Percentiles rank a stretch among this genome's conserved stretches.
Evolutionary conservation across 2,329 filamentous ascomycete species (phyloP).

Genomic region (Ceratocystis destructans): DNA sequence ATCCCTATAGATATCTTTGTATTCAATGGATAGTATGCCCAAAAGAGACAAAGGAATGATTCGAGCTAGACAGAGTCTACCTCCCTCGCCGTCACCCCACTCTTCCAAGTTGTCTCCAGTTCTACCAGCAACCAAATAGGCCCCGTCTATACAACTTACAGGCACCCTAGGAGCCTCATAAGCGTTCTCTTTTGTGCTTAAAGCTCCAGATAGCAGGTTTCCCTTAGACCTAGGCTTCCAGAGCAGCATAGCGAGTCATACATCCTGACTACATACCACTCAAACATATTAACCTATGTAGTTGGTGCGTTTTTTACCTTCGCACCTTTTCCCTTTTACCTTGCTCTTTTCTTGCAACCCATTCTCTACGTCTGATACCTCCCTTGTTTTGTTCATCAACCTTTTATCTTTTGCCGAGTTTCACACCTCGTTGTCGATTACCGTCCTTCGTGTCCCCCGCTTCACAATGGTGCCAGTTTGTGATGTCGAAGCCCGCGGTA

Average conservation of each 20-base stretch:
- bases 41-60: not conserved
- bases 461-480: conserved; percentile 16
- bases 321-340: not conserved
- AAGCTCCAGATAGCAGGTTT: too few relatives aligned
- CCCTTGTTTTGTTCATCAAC: not conserved
- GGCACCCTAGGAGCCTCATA: too few relatives aligned
- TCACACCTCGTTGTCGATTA: not conserved
- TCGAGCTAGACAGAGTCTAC: not conserved
- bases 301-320: not conserved
- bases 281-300: not conserved
- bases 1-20: not conserved
- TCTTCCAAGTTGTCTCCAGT: too few relatives aligned
- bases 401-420: not conserved
- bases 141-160: too few relatives aligned
- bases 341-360: not conserved
- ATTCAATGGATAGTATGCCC: too few relatives aligned
- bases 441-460: not conserved
- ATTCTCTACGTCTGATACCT: not conserved
- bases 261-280: not conserved
- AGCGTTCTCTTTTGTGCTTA: too few relatives aligned
- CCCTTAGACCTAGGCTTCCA: not conserved
- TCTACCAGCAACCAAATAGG: too few relatives aligned
- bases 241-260: not conserved
- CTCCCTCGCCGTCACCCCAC: not conserved
- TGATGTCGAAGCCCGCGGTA: conserved; percentile 9